Evolutionary conservation across 2,329 filamentous ascomycete genomes (phyloP).

Genomic region (Alternaria infectoria): DNA sequence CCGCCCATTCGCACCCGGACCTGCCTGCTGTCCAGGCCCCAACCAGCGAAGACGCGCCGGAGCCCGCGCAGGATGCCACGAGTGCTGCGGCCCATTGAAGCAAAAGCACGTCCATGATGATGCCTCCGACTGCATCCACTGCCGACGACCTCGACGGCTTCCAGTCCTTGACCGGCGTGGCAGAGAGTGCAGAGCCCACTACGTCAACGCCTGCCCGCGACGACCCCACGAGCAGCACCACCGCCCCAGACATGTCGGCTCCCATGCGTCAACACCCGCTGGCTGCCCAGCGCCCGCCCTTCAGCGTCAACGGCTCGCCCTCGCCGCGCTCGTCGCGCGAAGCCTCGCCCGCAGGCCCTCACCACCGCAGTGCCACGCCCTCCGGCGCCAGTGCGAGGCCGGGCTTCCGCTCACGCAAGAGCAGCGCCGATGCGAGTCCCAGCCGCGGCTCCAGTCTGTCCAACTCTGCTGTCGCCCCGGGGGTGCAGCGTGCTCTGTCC

Average conservation of each 20-base stretch:
- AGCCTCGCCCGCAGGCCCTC: conserved; percentile 52
- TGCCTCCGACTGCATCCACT: conserved; percentile 14
- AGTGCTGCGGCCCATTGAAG: conserved; percentile 29
- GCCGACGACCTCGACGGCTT: conserved; percentile 36
- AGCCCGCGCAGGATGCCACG: conserved; percentile 40
- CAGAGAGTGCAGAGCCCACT: conserved; percentile 47
- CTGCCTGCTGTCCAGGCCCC: conserved; percentile 30
- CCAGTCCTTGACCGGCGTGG: conserved; percentile 46
- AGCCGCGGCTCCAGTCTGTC: conserved; percentile 47
- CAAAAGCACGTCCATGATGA: conserved; percentile 30
- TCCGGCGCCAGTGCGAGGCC: conserved; percentile 29
- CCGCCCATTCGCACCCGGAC: conserved; percentile 34
- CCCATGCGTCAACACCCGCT: conserved; percentile 36
- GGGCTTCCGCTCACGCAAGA: conserved; percentile 51
- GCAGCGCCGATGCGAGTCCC: conserved; percentile 53
- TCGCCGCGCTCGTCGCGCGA: conserved; percentile 56
- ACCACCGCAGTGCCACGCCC: conserved; percentile 31
- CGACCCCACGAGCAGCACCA: conserved; percentile 17
- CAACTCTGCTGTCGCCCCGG: conserved; percentile 47
- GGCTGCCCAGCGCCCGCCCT: conserved; percentile 31
- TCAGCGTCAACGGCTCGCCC: conserved; percentile 42
- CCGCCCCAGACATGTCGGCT: conserved; percentile 9
- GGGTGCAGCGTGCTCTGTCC: conserved; percentile 71
- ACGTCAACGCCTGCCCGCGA: conserved; percentile 17
- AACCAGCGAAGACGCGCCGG: conserved; percentile 19